Evolutionary conservation across 495 filamentous ascomycete species (phyloP).

Genomic region (Tuber melanosporum): DNA sequence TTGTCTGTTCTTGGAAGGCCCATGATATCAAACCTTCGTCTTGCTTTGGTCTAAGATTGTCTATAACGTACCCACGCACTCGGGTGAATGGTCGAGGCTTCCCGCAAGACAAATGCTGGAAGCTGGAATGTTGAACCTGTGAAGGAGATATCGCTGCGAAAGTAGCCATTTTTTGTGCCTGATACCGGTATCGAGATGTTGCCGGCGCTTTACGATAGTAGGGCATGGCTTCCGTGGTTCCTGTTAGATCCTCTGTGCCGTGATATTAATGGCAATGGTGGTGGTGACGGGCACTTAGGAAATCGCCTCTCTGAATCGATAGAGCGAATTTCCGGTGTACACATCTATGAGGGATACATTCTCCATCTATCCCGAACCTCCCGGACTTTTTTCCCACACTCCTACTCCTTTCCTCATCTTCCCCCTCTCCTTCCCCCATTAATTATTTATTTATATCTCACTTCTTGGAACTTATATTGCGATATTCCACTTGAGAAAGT

Average conservation of each 20-base stretch:
- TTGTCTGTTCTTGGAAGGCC: not conserved
- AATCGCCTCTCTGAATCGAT: not conserved
- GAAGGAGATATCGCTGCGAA: not conserved
- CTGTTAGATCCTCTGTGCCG: not conserved
- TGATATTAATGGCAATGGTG: not conserved
- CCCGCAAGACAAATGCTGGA: not conserved
- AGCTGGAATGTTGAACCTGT: not conserved
- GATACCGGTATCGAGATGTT: not conserved
- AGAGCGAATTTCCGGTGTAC: not conserved
- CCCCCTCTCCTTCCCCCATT: not conserved
- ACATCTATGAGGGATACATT: not conserved
- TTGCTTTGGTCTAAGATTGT: constrained; percentile 15
- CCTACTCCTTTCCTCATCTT: not conserved
- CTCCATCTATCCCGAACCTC: not conserved
- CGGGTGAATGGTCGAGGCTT: constrained; percentile 8
- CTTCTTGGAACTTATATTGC: not conserved
- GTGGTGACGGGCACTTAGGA: not conserved
- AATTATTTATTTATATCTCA: not conserved
- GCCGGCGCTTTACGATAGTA: not conserved
- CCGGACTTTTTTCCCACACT: not conserved
- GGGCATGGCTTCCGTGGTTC: not conserved
- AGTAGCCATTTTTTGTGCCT: not conserved
- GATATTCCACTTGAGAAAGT: not conserved
- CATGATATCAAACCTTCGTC: constrained; percentile 2
- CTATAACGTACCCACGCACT: constrained; percentile 16